These are phyloP conservation scores for Aspergillus quadricinctus DNA, from an alignment of 2,329 filamentous ascomycete genomes.

Conservation along the genomic window DNA sequence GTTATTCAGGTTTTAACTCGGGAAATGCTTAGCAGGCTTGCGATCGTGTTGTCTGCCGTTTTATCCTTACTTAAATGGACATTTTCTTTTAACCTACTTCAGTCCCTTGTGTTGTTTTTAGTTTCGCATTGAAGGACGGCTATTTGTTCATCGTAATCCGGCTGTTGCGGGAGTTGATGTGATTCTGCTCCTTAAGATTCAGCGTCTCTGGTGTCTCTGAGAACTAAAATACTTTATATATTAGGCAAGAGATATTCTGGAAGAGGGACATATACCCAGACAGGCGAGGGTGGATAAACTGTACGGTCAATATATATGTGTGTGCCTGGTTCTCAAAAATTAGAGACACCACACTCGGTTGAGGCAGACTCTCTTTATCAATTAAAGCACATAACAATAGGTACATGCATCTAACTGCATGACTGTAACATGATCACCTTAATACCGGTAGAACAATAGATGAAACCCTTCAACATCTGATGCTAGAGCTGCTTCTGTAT, in stretches of 20 bases:
- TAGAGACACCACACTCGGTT: neutral
- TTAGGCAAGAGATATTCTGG: too few species aligned
- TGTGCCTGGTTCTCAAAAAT: neutral
- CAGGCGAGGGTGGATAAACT: too few species aligned
- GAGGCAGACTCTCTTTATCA: neutral
- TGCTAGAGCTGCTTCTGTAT: neutral
- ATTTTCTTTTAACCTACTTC: neutral
- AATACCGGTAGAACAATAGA: neutral
- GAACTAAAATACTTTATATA: too few species aligned
- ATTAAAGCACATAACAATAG: neutral
- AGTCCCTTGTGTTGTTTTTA: neutral
- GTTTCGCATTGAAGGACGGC: neutral
- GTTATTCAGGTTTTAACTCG: constrained; percentile 3
- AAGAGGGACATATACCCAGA: too few species aligned
- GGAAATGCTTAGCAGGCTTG: neutral
- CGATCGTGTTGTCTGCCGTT: neutral
- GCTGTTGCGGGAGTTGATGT: too few species aligned
- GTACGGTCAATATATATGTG: too few species aligned
- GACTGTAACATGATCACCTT: neutral
- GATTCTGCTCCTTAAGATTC: too few species aligned
- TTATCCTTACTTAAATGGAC: neutral
- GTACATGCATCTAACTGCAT: too few species aligned
- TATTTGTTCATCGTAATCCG: too few species aligned
- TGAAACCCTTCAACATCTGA: neutral
- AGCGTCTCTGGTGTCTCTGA: too few species aligned